Base-by-base conservation (phyloP, 208 protist genomes). In the Leishmania aethiopica region DNA sequence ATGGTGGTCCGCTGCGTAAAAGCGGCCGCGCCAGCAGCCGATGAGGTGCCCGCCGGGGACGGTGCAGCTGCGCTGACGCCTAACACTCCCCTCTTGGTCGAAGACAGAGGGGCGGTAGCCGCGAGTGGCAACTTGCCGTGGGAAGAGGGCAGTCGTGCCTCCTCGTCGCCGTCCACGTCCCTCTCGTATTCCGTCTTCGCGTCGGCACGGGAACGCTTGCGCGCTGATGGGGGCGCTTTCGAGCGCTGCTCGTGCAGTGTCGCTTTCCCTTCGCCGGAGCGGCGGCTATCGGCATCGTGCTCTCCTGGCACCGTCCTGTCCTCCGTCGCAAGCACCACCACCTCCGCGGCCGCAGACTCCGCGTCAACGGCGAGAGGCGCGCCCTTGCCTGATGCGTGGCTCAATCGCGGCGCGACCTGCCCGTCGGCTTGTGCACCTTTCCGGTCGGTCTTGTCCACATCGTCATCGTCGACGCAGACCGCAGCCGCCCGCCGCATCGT, bases 1-100 rank as follows among this genome's bases (percentile, higher is more conserved):
- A 95, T 79, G 32, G 85, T 92, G 10, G 72, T 84, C 40, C 77
- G 75, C 35, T 22, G 53, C 11, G 67, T 74, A 32, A 73, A 71
- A 19, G 37, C 67, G 37, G 69, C 6, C 42, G 45, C 45, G 8
- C 28, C 69, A 32, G 45, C 45, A 55, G 11, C 15, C 80, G 35
- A 35, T 42, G 40, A 79, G 59, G 42, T 70, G 45, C 40, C 45
- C 25, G 75, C 53, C 6, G 75, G 37, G 35, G 53, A 78, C 57
- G 66, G 75, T 15, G 59, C 59, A 22, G 75, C 59, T 71, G 75
- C 53, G 37, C 42, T 49, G 75, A 25, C n/a, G 55, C 22, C 59
- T 3, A 53, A n/a, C 8, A 74, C 45, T 11, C 10, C 69, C 11
- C 35, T 53, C 45, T 53, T 74, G 69, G 69, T 55, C 28, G 25